These are phyloP conservation scores for Geranium rotundifolium DNA, from an alignment of 345 rosid genomes.

Conservation along the genomic window DNA sequence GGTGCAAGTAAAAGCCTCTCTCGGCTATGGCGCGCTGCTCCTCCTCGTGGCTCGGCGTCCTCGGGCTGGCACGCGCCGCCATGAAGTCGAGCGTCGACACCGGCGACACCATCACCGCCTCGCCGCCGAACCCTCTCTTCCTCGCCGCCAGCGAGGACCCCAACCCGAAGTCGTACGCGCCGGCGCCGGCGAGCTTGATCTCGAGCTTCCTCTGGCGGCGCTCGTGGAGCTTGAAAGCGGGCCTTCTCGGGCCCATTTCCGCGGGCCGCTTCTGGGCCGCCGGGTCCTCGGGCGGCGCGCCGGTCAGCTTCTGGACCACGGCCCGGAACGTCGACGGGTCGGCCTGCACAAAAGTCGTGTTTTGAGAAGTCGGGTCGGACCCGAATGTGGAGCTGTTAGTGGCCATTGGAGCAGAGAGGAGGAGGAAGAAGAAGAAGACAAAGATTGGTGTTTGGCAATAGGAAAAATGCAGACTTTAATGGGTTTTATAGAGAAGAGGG, in stretches of 20 bases:
- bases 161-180: too few relatives aligned
- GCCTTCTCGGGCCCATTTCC: slow-evolving; percentile 25
- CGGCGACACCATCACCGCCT: too few relatives aligned
- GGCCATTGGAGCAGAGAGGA: slow-evolving; percentile 12
- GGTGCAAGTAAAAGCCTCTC: slow-evolving; percentile 61
- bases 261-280: slow-evolving; percentile 25
- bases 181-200: too few relatives aligned
- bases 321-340: slow-evolving; percentile 75
- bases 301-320: slow-evolving; percentile 83
- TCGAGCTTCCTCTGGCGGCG: slow-evolving; percentile 67
- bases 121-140: too few relatives aligned
- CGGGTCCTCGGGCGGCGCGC: slow-evolving; percentile 47
- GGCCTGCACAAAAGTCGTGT: slow-evolving; percentile 85
- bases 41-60: slow-evolving; percentile 27
- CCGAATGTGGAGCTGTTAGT: slow-evolving; percentile 24
- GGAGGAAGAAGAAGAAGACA: not conserved
- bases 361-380: too few relatives aligned
- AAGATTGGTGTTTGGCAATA: not conserved
- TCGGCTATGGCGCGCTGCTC: slow-evolving; percentile 45
- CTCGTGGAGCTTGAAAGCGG: slow-evolving; percentile 74
- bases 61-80: slow-evolving; percentile 29
- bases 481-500: not conserved
- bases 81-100: too few relatives aligned
- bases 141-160: too few relatives aligned
- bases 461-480: slow-evolving; percentile 1